Evolutionary conservation across 2,329 filamentous ascomycete genomes (phyloP), one percentile per base, ranked within the genome.

Genomic region (Colletotrichum scovillei): DNA sequence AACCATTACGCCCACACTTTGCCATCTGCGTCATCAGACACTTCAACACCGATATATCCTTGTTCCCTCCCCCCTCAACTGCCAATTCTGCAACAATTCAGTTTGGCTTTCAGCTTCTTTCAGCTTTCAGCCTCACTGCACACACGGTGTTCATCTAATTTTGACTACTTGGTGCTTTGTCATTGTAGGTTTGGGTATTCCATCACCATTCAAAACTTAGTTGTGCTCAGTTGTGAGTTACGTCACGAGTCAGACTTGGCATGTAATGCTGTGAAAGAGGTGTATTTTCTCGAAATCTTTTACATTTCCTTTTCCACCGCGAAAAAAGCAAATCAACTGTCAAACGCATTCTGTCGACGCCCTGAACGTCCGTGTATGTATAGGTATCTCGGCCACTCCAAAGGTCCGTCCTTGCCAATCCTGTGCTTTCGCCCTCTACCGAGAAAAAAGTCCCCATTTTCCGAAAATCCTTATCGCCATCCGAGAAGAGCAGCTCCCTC

Each of bases 311-410:
- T 72, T 72, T 46, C 52, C 30, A 28, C 62, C 52, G 56, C 58
- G 14, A 30, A 28, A 26, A 28, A 49, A 6, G 19, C 64, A 59
- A 46, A 26, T 67, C 46, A 35, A 64, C 66, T 64, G 42, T 24
- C 67, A 63, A 64, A 74, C 42, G 57, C 63, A 56, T 64, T 55
- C 49, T 63, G 63, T 67, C 74, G 68, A 74, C 74, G 74, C 66
- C 69, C 73, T 67, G 8, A 26, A 64, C 66, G 73, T 73, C 63
- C 69, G 42, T 75, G 62, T 75, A 73, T 64, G 32, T 28, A 32
- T 56, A 65, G 70, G 70, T 73, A 73, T 70, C 60, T 69, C 67
- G 56, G 35, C 55, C 66, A 64, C 46, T 22, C 64, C 58, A 55
- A 60, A 63, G 66, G 53, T 56, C 70, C 59, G 32, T 60, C 67